Evolutionary conservation across 75 land plant species (phyloP), one percentile per base, ranked within the genome.

Genomic region (Sequoiadendron giganteum): DNA sequence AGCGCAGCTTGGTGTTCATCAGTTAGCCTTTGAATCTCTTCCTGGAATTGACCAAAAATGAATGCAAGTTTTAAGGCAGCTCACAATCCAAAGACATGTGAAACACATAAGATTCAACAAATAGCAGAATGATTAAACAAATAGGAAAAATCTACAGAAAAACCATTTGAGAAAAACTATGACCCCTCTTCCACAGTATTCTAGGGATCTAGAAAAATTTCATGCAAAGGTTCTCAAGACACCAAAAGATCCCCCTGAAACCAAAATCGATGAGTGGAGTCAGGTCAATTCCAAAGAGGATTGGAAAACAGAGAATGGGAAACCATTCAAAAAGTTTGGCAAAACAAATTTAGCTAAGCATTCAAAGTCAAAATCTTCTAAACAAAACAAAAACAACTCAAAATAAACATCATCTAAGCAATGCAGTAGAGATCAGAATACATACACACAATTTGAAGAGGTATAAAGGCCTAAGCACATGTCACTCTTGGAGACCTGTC

Each of bases 11-110:
- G 93, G 34, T 92, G 93, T 45, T 90, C 87, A 32, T 89, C 91
- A 68, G 85, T 88, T 6, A 89, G 75, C 86, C 81, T 92, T 89
- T 93, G 89, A 43, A 92, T 76, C 72, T 93, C 95, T 90, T 88
- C 94, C 98, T 97, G 90, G 81, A 85, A 47, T 54, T 25, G 81
- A 34, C 38, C 75, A 34, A 85, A 32, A 85, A 19, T 45, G n/a
- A 21, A 80, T 42, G 28, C 28, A 45, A 42, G 30, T 8, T 81
- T 28, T 28, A 28, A 10, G 9, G 9, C 47, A 79, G 9, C 45
- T 1, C 48, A 45, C 30, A 25, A 45, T 45, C 52, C 8, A 45
- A n/a, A 82, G 43, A 47, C 5, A 34, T n/a, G 11, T 40, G 82
- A 42, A 82, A 9, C 49, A 82, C 11, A 45, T 0, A n/a, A 82